phyloP scores from a whole-genome alignment of 2,329 filamentous ascomycete species.

The Botrytis paeoniae region DNA sequence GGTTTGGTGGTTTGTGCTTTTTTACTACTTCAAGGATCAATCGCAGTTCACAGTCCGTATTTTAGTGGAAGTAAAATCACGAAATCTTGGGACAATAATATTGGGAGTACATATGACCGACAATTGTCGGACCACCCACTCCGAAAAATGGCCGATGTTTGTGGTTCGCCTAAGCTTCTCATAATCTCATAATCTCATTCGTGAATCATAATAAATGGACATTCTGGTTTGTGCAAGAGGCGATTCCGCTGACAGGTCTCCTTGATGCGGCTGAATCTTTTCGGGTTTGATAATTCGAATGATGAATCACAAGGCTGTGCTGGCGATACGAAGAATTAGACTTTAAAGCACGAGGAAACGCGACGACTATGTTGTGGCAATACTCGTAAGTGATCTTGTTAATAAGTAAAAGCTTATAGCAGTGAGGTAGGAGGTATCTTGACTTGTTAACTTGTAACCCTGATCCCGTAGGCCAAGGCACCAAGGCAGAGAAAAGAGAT shows the following conservation, averaged over 20 bases:
- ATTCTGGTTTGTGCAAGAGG: not conserved
- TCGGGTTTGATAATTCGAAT: not conserved
- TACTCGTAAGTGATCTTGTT: not conserved
- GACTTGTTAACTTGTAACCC: not conserved
- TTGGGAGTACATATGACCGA: conserved; percentile 8
- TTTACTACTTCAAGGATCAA: not conserved
- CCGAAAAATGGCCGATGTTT: conserved; percentile 1
- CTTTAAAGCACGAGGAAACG: not conserved
- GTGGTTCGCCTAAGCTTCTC: not conserved
- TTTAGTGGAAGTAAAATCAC: not conserved
- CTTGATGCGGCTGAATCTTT: not conserved
- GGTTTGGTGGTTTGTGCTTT: not conserved
- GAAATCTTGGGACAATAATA: not conserved
- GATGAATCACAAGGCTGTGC: not conserved
- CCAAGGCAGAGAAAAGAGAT: not conserved
- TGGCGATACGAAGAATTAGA: not conserved
- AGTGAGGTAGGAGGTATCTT: not conserved
- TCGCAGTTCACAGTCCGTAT: not conserved
- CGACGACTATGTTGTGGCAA: conserved; percentile 7
- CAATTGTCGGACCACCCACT: not conserved
- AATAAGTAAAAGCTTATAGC: not conserved
- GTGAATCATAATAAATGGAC: not conserved
- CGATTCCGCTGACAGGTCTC: not conserved
- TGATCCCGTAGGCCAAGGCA: not conserved
- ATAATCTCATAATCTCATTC: not conserved